phyloP scores from a whole-genome alignment of 78 protist genomes.

The Chrysochromulina parva region DNA sequence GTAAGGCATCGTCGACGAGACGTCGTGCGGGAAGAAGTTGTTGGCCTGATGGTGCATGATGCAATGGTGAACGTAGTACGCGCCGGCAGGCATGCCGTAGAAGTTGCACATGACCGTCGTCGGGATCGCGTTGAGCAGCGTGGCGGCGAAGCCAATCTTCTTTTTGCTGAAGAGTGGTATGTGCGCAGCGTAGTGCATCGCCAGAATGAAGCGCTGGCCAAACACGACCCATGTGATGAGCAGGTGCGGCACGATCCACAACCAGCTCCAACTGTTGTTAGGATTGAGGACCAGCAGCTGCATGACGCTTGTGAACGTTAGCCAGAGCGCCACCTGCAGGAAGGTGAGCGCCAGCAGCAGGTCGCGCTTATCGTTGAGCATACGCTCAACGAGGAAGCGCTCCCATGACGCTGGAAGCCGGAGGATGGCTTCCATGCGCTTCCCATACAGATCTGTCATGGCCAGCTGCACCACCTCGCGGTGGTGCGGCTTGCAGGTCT shows the following conservation, averaged over 20 bases:
- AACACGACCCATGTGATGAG: not conserved
- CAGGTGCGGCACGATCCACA: not conserved
- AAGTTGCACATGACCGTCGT: not conserved
- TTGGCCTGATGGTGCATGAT: conserved; percentile 3
- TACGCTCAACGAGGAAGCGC: not conserved
- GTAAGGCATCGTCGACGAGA: conserved; percentile 3
- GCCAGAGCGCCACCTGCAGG: not conserved
- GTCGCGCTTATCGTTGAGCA: conserved; percentile 11
- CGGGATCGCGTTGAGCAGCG: not conserved
- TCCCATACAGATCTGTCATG: not conserved
- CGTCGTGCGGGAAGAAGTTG: conserved; percentile 12
- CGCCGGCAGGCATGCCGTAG: conserved; percentile 1
- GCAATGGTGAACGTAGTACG: not conserved
- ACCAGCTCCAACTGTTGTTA: too few species aligned
- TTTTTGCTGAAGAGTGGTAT: not conserved
- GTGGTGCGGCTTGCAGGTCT: not conserved
- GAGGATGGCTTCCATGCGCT: not conserved
- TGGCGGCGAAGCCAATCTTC: not conserved
- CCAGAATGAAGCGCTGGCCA: conserved; percentile 10
- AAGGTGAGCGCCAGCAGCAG: not conserved
- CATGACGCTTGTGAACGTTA: too few species aligned
- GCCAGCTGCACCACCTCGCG: not conserved
- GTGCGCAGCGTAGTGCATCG: not conserved
- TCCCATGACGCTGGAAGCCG: not conserved
- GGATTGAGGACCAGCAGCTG: not conserved